Evolutionary conservation across 495 filamentous ascomycete species (phyloP).

Genomic region (Trichocladium uniseriatum): DNA sequence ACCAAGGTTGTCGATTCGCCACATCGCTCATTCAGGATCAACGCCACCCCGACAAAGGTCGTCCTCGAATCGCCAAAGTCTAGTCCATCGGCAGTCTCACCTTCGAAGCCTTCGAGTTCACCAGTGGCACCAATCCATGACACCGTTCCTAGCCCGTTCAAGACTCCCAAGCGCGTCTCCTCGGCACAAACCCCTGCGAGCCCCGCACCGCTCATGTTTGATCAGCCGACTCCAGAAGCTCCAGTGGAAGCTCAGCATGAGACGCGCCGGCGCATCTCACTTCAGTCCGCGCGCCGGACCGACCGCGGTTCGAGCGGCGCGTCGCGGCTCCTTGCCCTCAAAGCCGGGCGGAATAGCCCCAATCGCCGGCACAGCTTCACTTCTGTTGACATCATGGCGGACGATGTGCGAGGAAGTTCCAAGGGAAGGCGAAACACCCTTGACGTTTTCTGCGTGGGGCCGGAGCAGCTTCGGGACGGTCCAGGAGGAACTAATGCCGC

Average conservation of each 20-base stretch:
- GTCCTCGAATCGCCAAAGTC: conserved; percentile 20
- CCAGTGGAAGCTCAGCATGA: conserved; percentile 19
- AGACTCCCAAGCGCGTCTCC: neutral
- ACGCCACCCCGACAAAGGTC: conserved; percentile 22
- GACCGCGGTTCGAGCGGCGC: conserved; percentile 20
- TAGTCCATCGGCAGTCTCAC: conserved; percentile 11
- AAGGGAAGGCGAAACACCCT: conserved; percentile 19
- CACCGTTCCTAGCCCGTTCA: neutral
- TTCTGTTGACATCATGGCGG: neutral
- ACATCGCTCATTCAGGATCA: conserved; percentile 16
- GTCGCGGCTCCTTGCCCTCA: conserved; percentile 12
- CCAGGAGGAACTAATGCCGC: neutral
- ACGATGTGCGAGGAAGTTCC: neutral
- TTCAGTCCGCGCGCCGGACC: conserved; percentile 20
- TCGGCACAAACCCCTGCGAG: neutral
- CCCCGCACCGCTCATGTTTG: conserved; percentile 21
- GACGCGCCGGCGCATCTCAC: conserved; percentile 19
- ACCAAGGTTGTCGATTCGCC: conserved; percentile 24
- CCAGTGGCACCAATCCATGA: neutral
- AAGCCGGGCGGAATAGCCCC: conserved; percentile 7
- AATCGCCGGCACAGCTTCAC: conserved; percentile 26
- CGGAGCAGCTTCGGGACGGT: neutral
- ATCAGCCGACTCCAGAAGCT: conserved; percentile 17
- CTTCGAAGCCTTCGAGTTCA: conserved; percentile 12
- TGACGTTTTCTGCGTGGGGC: conserved; percentile 4